Conservation (phyloP, 202 grass and related monocot species). For the Zoysia matrella region DNA sequence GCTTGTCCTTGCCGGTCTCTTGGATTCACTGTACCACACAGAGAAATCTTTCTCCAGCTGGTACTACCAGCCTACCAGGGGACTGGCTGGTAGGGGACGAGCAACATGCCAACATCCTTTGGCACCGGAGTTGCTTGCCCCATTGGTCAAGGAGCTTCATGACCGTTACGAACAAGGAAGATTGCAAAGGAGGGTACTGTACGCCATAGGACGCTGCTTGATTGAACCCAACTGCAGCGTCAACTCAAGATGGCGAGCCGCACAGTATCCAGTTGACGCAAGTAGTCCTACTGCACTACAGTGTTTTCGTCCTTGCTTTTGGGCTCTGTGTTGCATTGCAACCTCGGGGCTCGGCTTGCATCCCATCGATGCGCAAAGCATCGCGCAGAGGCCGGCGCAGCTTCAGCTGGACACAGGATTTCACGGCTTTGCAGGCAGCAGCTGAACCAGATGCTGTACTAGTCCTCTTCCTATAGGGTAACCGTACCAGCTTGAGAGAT, state of each 20-base stretch:
- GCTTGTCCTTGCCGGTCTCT: not conserved
- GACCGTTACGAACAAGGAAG: not conserved
- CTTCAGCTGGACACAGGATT: not conserved
- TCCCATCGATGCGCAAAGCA: not conserved
- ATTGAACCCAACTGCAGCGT: not conserved
- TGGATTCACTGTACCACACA: not conserved
- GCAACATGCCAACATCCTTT: no score
- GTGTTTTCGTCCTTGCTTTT: no score
- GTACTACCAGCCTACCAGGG: no score
- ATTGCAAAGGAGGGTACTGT: not conserved
- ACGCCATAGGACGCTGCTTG: not conserved
- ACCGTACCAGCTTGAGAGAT: not conserved
- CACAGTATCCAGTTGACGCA: no score
- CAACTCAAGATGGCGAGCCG: not conserved
- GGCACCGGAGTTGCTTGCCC: not conserved
- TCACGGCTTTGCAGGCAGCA: not conserved
- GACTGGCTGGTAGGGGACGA: no score
- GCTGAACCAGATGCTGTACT: not conserved
- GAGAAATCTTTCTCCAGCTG: not conserved
- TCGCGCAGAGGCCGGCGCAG: not conserved
- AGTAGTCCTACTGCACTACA: no score
- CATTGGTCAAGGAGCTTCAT: not conserved
- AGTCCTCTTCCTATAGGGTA: no score
- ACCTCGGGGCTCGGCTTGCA: no score
- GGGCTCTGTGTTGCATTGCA: no score